phyloP scores from a whole-genome alignment of 208 protist species.

The Trypanosoma boissoni region DNA sequence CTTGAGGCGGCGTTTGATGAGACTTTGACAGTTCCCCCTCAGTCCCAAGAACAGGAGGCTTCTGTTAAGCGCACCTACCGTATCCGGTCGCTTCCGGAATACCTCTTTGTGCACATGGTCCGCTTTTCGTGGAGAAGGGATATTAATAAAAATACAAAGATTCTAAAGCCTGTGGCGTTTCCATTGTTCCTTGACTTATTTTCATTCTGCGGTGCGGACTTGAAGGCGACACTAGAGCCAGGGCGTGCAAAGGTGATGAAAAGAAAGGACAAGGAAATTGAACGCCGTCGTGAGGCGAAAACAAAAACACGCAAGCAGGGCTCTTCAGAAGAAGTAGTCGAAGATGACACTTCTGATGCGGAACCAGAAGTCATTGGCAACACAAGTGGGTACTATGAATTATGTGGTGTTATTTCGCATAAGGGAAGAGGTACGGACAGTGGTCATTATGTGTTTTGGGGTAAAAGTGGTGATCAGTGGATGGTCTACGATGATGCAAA shows the following conservation, averaged over 20 bases:
- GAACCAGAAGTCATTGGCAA: conserved; percentile 31
- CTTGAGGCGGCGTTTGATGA: conserved; percentile 69
- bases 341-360: conserved; percentile 6
- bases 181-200: conserved; percentile 68
- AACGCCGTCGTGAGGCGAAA: conserved; percentile 23
- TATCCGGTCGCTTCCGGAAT: conserved; percentile 67
- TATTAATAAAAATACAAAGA: conserved; percentile 83
- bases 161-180: conserved; percentile 82
- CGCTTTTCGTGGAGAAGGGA: conserved; percentile 88
- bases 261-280: conserved; percentile 59
- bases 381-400: conserved; percentile 83
- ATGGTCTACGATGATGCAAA: conserved; percentile 75
- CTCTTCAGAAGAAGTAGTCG: conserved; percentile 19
- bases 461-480: conserved; percentile 65
- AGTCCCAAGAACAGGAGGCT: conserved; percentile 43
- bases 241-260: conserved; percentile 36
- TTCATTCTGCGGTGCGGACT: conserved; percentile 48
- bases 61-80: conserved; percentile 45
- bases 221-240: conserved; percentile 39
- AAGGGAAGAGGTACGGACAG: conserved; percentile 86
- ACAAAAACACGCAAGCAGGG: conserved; percentile 20
- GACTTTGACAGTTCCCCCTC: conserved; percentile 45
- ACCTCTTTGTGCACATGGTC: conserved; percentile 87
- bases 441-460: conserved; percentile 93
- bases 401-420: conserved; percentile 90